Conservation (phyloP, 345 rosid species). For the Populus simonii region DNA sequence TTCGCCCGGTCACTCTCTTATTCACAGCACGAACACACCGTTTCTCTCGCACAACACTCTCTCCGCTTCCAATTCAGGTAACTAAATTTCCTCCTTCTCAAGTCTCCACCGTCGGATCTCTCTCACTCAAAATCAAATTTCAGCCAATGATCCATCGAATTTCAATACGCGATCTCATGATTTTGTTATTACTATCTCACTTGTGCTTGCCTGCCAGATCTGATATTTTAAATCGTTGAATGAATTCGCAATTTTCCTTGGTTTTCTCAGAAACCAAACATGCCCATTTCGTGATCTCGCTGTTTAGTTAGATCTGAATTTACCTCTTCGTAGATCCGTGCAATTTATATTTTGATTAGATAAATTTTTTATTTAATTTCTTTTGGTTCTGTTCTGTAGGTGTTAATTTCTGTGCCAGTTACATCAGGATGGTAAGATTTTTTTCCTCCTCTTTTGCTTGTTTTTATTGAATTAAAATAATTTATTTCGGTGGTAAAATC, state of each 20-base stretch:
- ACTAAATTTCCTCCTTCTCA: not conserved
- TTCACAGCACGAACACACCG: not conserved
- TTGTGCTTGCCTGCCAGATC: not conserved
- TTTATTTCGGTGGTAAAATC: not conserved
- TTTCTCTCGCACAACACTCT: not conserved
- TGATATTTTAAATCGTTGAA: not conserved
- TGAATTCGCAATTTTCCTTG: not conserved
- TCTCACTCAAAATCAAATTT: not conserved
- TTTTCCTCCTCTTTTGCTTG: not conserved
- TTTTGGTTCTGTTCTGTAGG: not conserved
- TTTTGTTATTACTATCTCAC: no score
- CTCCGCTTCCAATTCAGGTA: not conserved
- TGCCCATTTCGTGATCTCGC: not conserved
- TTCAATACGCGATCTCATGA: not conserved
- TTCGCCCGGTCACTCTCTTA: not conserved
- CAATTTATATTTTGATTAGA: not conserved
- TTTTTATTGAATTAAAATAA: not conserved
- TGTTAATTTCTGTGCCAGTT: not conserved
- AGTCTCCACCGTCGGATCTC: not conserved
- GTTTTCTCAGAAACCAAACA: not conserved
- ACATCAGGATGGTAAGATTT: not conserved
- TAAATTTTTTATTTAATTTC: not conserved
- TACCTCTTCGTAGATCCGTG: not conserved
- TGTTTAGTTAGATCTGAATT: not conserved
- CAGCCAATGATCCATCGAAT: not conserved